Evolutionary conservation across 169 alveolate genomes (phyloP).

Genomic region (Cryptosporidium sp.): DNA sequence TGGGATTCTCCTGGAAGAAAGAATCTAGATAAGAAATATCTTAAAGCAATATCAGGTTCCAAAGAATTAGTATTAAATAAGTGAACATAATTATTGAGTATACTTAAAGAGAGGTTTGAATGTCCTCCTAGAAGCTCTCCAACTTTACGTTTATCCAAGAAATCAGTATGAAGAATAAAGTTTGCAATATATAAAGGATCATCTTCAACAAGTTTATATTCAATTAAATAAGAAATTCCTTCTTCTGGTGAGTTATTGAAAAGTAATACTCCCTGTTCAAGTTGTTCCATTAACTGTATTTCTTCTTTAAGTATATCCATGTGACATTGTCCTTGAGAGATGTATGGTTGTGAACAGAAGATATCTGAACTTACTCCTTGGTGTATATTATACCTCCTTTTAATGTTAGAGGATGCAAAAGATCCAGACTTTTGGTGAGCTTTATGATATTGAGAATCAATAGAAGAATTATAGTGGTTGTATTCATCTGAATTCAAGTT

Average conservation of each 20-base stretch:
- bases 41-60: conserved; percentile 76
- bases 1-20: conserved; percentile 79
- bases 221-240: conserved; percentile 62
- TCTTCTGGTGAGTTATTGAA: conserved; percentile 72
- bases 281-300: conserved; percentile 66
- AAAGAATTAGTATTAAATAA: conserved; percentile 58
- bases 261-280: conserved; percentile 66
- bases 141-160: conserved; percentile 60
- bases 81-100: conserved; percentile 61
- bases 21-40: conserved; percentile 63
- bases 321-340: conserved; percentile 73
- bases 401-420: not conserved
- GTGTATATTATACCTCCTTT: not conserved
- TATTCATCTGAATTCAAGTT: not conserved
- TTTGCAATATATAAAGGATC: conserved; percentile 70
- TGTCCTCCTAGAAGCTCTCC: conserved; percentile 71
- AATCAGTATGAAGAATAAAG: conserved; percentile 62
- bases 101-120: conserved; percentile 55
- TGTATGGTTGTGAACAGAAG: not conserved
- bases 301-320: conserved; percentile 67
- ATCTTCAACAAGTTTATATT: conserved; percentile 44
- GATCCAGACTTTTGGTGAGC: not conserved
- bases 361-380: conserved; percentile 23
- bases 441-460: not conserved
- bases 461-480: not conserved